Base-by-base conservation (phyloP, 768 basidiomycete genomes). In the Scleroderma bovista region DNA sequence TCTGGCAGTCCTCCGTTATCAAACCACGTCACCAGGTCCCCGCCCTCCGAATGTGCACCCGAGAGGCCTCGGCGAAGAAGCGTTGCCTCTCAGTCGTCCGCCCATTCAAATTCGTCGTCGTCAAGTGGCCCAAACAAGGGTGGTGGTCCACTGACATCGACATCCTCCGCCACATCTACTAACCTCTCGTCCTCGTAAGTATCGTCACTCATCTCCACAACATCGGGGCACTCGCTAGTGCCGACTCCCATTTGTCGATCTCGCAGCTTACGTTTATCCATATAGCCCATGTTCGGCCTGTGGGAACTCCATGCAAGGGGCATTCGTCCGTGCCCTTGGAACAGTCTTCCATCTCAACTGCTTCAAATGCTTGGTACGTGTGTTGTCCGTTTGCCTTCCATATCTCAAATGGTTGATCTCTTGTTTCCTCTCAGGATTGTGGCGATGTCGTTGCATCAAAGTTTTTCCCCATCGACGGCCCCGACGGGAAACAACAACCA, bases 401-500 rank as follows among this genome's bases (percentile, higher is more conserved):
- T 43, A 26, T 26, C 24, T 26, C 7, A 9, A 29, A 43, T 26
- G n/a, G 3, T 15, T 17, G 41, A 24, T 26, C 16, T 53, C 46
- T 32, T 53, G 16, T 3, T 22, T 10, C 12, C 13, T 44, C 17
- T 20, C 63, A 97, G 95, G 96, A 99, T 65, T 99, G 96, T 62
- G 87, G 90, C 58, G 85, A 88, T 60, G 88, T 97, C 42, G 96
- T 99, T 38, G 96, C 96, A 24, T 88, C 89, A 53, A 99, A 98
- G 68, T 99, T 99, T 75, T 99, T 99, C 69, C 95, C 96, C 17
- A 90, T 98, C 60, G 95, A 98, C 62, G 91, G 92, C 1, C 76
- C 83, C 41, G 92, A 93, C 60, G 83, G 86, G 53, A 86, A 81
- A 65, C 93, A 92, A 60, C 83, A 86, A 53, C 95, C 96, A 24